A percentile compares a stretch with the other conserved stretches of the same genome.
Evolutionary conservation across 2,329 filamentous ascomycete species (phyloP).

Genomic region (Aspergillus ustus): DNA sequence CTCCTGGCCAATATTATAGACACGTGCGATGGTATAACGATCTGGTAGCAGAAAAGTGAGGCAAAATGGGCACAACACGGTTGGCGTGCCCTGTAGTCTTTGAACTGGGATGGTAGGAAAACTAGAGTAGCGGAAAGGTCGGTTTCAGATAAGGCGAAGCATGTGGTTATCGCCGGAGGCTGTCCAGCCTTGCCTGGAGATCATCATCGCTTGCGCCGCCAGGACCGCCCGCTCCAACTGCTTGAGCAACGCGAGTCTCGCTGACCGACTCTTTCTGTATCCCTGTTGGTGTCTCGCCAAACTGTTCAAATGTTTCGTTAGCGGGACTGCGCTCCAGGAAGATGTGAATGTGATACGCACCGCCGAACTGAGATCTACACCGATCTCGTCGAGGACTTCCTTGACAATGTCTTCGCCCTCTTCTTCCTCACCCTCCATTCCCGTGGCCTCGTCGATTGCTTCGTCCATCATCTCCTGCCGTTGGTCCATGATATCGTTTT

Average conservation of each 20-base stretch:
- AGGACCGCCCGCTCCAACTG: conserved; percentile 63
- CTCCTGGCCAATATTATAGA: background rate
- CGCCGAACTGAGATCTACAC: conserved; percentile 85
- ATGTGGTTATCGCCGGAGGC: conserved; percentile 64
- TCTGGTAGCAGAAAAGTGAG: background rate
- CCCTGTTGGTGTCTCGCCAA: conserved; percentile 88
- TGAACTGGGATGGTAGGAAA: background rate
- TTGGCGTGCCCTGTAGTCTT: background rate
- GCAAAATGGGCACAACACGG: background rate
- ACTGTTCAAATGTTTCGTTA: conserved; percentile 56
- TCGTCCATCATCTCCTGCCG: conserved; percentile 99
- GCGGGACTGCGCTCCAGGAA: conserved; percentile 10
- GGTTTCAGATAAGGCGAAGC: background rate
- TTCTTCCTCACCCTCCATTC: conserved; percentile 80
- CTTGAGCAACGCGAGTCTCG: conserved; percentile 82
- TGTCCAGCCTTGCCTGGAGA: conserved; percentile 89
- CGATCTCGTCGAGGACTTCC: conserved; percentile 95
- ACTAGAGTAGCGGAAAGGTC: background rate
- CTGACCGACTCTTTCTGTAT: conserved; percentile 74
- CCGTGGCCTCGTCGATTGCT: conserved; percentile 95
- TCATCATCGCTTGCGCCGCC: conserved; percentile 74
- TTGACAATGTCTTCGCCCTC: conserved; percentile 97
- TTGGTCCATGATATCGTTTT: conserved; percentile 99
- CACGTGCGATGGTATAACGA: background rate
- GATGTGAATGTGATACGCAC: conserved; percentile 59